A percentile compares a stretch with the other conserved stretches of the same genome.
phyloP scores from a whole-genome alignment of 345 rosid genomes.

The Dimocarpus longan region DNA sequence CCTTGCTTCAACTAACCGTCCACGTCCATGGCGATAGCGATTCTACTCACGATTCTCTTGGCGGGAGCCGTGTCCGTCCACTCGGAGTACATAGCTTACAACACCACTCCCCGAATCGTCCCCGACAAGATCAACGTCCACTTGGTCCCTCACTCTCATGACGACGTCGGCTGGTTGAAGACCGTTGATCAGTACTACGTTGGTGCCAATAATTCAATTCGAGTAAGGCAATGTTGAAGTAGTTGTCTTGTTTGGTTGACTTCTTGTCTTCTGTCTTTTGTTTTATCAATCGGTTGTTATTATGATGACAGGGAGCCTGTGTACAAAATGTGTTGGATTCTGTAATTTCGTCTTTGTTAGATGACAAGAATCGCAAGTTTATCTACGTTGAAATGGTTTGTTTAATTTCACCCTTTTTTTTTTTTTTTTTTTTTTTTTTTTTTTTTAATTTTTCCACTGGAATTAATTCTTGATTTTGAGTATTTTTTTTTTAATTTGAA shows the following conservation, averaged over 20 bases:
- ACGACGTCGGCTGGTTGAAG: conserved; percentile 97
- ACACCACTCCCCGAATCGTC: conserved; percentile 56
- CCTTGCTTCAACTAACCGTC: background rate
- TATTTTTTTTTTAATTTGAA: background rate
- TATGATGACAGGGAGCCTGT: conserved; percentile 68
- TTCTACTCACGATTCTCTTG: conserved; percentile 21
- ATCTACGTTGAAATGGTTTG: conserved; percentile 86
- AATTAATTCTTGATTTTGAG: background rate
- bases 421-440: too few species aligned
- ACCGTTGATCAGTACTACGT: conserved; percentile 95
- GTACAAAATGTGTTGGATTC: conserved; percentile 93
- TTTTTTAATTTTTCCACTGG: background rate
- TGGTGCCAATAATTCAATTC: conserved; percentile 86
- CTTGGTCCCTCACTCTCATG: conserved; percentile 94
- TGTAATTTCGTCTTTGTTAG: conserved; percentile 75
- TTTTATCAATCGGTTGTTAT: conserved; percentile 13
- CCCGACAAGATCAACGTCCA: conserved; percentile 87
- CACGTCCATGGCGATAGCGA: conserved; percentile 20
- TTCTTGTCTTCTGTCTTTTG: background rate
- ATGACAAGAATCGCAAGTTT: conserved; percentile 83
- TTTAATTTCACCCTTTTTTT: background rate
- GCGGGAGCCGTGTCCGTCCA: conserved; percentile 24
- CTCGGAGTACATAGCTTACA: conserved; percentile 66
- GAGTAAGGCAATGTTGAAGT: conserved; percentile 42
- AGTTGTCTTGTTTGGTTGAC: background rate